Percentiles rank a stretch among this genome's conserved stretches.
Conservation (phyloP, 2,329 filamentous ascomycete species). For the Parascedosporium putredinis region DNA sequence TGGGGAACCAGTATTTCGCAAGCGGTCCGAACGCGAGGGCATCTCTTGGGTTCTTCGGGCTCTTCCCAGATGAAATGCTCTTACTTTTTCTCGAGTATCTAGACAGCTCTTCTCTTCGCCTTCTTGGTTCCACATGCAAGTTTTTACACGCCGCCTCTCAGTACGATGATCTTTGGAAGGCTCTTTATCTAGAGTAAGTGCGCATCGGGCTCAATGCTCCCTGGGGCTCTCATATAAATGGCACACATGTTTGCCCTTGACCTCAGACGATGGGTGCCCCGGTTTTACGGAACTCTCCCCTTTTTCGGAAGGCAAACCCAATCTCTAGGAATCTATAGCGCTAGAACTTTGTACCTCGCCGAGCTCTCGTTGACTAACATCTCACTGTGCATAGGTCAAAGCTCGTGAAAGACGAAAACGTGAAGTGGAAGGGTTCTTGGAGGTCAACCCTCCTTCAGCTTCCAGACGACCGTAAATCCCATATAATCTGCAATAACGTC, state of each 20-base stretch:
- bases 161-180: conserved; percentile 82
- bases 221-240: too few relatives aligned
- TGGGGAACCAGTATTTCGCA: conserved; percentile 70
- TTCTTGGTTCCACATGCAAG: conserved; percentile 68
- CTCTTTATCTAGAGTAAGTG: conserved; percentile 74
- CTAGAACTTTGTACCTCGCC: too few relatives aligned
- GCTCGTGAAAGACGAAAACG: not conserved
- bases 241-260: too few relatives aligned
- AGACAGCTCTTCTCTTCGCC: conserved; percentile 49
- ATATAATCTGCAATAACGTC: conserved; percentile 63
- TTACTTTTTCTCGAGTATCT: conserved; percentile 66
- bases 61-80: conserved; percentile 72
- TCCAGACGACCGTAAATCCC: conserved; percentile 35
- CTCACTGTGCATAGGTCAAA: not conserved
- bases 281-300: too few relatives aligned
- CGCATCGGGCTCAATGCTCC: too few relatives aligned
- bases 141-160: conserved; percentile 78
- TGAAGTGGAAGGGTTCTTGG: conserved; percentile 38
- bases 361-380: not conserved
- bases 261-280: too few relatives aligned
- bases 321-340: too few relatives aligned
- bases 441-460: conserved; percentile 64
- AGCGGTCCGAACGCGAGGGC: conserved; percentile 55
- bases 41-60: conserved; percentile 53
- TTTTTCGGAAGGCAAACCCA: too few relatives aligned